Conservation (phyloP, 2,329 filamentous ascomycete genomes). For the Thielaviopsis punctulata region DNA sequence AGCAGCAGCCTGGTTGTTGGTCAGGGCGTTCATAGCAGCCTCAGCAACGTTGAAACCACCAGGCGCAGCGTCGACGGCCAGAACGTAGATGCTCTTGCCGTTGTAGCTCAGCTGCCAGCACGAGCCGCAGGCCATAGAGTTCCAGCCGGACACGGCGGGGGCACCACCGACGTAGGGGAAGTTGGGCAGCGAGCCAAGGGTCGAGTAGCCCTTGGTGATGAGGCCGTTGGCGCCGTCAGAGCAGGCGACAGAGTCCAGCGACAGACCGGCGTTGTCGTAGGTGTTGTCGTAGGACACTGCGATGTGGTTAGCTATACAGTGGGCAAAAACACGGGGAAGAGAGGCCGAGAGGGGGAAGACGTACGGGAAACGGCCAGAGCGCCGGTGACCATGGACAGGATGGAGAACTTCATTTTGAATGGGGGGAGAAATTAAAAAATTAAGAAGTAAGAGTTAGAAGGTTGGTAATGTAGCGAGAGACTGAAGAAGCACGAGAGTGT, state of each 20-base stretch:
- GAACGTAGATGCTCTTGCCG: slow-evolving; percentile 33
- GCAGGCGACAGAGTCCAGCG: slow-evolving; percentile 43
- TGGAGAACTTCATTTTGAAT: slow-evolving; percentile 27
- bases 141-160: slow-evolving; percentile 35
- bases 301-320: background rate
- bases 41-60: slow-evolving; percentile 40
- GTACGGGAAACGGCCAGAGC: slow-evolving; percentile 22
- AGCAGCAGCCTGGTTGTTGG: slow-evolving; percentile 29
- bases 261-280: slow-evolving; percentile 45
- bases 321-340: background rate
- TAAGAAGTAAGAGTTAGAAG: background rate
- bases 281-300: slow-evolving; percentile 52
- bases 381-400: slow-evolving; percentile 24
- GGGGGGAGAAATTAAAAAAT: background rate
- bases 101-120: slow-evolving; percentile 40
- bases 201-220: slow-evolving; percentile 40
- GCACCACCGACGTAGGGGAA: slow-evolving; percentile 41
- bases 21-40: slow-evolving; percentile 37
- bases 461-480: background rate
- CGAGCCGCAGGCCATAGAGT: slow-evolving; percentile 38
- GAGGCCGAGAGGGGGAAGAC: background rate
- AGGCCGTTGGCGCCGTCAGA: slow-evolving; percentile 52
- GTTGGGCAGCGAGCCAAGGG: slow-evolving; percentile 30
- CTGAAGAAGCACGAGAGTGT: background rate
- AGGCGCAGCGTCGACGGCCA: slow-evolving; percentile 36